Conservation (phyloP, 2,329 filamentous ascomycete species). For the Alternaria ethzedia region DNA sequence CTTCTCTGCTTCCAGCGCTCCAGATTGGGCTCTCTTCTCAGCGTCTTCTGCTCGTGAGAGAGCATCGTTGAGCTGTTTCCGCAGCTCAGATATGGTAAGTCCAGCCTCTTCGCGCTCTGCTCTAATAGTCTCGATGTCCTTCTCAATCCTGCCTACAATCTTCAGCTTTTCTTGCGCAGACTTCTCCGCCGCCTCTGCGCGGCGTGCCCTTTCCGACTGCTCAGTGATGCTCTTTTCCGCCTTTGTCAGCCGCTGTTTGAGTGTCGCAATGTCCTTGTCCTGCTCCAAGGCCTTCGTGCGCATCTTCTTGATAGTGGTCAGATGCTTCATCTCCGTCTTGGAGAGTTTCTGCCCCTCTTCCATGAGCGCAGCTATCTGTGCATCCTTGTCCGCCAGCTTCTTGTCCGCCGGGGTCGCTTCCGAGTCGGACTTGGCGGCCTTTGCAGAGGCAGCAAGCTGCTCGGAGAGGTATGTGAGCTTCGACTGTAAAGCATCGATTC, state of each 20-base stretch:
- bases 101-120: constrained; percentile 69
- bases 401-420: constrained; percentile 61
- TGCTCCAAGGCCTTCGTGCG: constrained; percentile 60
- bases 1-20: constrained; percentile 71
- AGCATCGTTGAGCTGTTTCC: constrained; percentile 71
- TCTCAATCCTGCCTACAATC: constrained; percentile 58
- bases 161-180: constrained; percentile 62
- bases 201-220: constrained; percentile 65
- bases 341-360: constrained; percentile 91
- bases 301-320: constrained; percentile 82
- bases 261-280: constrained; percentile 57
- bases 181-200: constrained; percentile 66
- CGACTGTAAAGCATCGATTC: constrained; percentile 88
- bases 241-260: constrained; percentile 67
- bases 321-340: constrained; percentile 82
- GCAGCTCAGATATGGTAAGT: constrained; percentile 70
- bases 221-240: constrained; percentile 70
- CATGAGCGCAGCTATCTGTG: constrained; percentile 86
- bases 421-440: constrained; percentile 63
- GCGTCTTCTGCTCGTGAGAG: constrained; percentile 70
- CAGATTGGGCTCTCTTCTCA: constrained; percentile 69
- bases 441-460: constrained; percentile 77
- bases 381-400: constrained; percentile 86
- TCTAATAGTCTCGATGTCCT: constrained; percentile 67
- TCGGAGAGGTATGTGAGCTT: constrained; percentile 89